Evolutionary conservation across 148 eudicot genomes (phyloP), one percentile per base, ranked within the genome.

Genomic region (Chenopodium suecicum): DNA sequence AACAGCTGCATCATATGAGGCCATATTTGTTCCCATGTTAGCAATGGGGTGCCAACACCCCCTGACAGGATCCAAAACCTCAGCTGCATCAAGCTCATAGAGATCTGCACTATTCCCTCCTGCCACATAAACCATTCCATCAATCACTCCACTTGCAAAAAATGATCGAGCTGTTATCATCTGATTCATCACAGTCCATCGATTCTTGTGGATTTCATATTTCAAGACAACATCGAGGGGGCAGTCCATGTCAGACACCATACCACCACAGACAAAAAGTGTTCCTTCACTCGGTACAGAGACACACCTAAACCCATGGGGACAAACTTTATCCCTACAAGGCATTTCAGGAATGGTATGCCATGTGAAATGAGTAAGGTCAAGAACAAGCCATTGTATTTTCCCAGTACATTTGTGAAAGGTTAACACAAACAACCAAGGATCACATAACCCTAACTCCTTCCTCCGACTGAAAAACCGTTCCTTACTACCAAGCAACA

Each of bases 321-420:
- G 93, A 80, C 91, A 90, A 64, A 90, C 94, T 82, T 90, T 91
- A 17, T 89, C 94, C 86, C 84, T 89, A 76, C 93, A 94, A 52
- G 99, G 98, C 97, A 96, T 96, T 47, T 87, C 70, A 4, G 98
- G 92, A 75, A 96, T 96, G 25, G 90, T 77, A 78, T 96, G 98
- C 98, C 99, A 96, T 41, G 90, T 80, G 11, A 90, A 86, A 76
- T 90, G 81, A 8, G 54, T 83, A 25, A 96, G 92, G 77, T 96
- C 92, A 50, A 96, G 86, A 79, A 94, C 98, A 52, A 88, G 82
- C 98, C 99, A 94, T 37, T 91, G 89, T 31, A 92, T 84, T 81
- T 94, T 92, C n/a, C 91, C 97, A 7, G 94, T 92, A 78, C 92
- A 89, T 83, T 90, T 96, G 78, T 90, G 91, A 32, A 88, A 90